These are phyloP conservation scores for Umbilicus rupestris DNA, from an alignment of 164 flowering plant genomes.

Conservation along the genomic window DNA sequence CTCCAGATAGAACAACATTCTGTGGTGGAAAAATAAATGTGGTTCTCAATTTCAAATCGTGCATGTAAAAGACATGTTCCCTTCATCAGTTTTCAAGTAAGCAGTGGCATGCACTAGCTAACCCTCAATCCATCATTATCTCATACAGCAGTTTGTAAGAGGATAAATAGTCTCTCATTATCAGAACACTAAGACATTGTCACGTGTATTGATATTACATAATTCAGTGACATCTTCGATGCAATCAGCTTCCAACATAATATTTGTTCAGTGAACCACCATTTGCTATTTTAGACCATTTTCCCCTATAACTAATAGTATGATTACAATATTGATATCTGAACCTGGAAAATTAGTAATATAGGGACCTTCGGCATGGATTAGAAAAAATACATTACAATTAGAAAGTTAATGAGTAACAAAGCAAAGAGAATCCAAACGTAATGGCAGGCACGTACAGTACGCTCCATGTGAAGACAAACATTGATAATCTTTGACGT, in stretches of 20 bases:
- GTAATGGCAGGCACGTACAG: not conserved
- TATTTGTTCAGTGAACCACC: not conserved
- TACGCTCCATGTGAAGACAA: not conserved
- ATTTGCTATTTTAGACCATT: not conserved
- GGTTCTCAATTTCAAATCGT: not conserved
- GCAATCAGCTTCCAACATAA: not conserved
- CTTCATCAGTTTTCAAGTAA: not conserved
- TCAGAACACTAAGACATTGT: not conserved
- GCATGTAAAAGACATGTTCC: not conserved
- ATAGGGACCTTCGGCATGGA: no score
- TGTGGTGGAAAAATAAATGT: conserved; percentile 20
- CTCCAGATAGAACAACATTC: conserved; percentile 97
- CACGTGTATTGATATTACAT: not conserved
- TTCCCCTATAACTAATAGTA: no score
- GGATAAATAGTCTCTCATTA: not conserved
- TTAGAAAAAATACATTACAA: no score
- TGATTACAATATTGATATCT: no score
- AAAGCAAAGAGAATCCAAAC: no score
- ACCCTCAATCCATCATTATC: no score
- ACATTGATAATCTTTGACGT: not conserved
- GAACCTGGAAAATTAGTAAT: no score
- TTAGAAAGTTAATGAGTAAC: no score
- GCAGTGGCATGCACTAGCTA: no score
- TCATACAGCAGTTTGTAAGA: not conserved
- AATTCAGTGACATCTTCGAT: not conserved